Conservation (phyloP, 306 rosid species). For the Lablab purpureus region DNA sequence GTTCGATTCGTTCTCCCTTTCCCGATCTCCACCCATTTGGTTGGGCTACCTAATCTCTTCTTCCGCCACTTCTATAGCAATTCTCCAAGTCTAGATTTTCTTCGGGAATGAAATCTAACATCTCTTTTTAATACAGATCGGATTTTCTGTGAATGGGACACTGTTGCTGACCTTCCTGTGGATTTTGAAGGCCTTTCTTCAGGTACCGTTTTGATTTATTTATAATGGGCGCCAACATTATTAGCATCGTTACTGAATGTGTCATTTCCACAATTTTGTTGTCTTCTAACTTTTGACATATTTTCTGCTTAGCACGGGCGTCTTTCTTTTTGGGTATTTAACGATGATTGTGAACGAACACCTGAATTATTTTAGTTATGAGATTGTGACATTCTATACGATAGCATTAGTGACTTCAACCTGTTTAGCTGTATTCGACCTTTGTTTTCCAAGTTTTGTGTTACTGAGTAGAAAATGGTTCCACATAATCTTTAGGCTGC, state of each 20-base stretch:
- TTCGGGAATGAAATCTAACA: not conserved
- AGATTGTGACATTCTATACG: not conserved
- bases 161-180: constrained; percentile 72
- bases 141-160: constrained; percentile 77
- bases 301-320: not conserved
- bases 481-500: not conserved
- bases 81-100: not conserved
- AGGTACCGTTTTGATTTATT: constrained; percentile 54
- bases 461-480: not conserved
- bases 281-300: not conserved
- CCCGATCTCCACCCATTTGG: constrained; percentile 70
- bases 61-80: not conserved
- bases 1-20: constrained; percentile 78
- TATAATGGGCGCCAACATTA: not conserved
- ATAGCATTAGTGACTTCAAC: not conserved
- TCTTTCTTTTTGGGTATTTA: constrained; percentile 23
- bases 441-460: not conserved
- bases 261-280: not conserved
- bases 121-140: constrained; percentile 52
- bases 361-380: not conserved
- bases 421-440: not conserved
- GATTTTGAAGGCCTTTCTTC: constrained; percentile 81
- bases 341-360: not conserved
- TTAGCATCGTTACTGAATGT: not conserved
- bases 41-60: constrained; percentile 14